Evolutionary conservation across 2,329 filamentous ascomycete species (phyloP).

Genomic region (Ophiostoma perfectum): DNA sequence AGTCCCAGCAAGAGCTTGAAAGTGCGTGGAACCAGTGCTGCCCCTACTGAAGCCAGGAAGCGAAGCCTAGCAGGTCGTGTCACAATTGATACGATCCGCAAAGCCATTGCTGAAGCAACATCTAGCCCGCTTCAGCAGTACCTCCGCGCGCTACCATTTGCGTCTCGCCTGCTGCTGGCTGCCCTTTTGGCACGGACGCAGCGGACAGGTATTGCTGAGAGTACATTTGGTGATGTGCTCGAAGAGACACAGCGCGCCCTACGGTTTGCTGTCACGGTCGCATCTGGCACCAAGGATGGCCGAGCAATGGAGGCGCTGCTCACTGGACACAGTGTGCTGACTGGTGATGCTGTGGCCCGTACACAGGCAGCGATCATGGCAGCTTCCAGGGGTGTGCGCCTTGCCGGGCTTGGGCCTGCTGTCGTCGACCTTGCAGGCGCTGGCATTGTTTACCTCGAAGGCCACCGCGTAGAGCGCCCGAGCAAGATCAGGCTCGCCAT

Average conservation of each 20-base stretch:
- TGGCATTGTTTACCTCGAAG: slow-evolving; percentile 80
- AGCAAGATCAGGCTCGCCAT: slow-evolving; percentile 82
- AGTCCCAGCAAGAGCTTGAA: slow-evolving; percentile 29
- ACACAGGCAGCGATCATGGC: slow-evolving; percentile 23
- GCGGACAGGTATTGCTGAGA: slow-evolving; percentile 79
- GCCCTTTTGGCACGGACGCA: slow-evolving; percentile 74
- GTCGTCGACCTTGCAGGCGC: slow-evolving; percentile 80
- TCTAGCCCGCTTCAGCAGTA: slow-evolving; percentile 88
- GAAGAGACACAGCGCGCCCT: slow-evolving; percentile 75
- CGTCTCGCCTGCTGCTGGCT: slow-evolving; percentile 78
- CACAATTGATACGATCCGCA: slow-evolving; percentile 87
- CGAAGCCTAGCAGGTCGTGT: slow-evolving; percentile 54
- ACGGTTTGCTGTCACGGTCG: slow-evolving; percentile 49
- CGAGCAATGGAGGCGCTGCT: slow-evolving; percentile 56
- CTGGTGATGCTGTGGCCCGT: slow-evolving; percentile 10
- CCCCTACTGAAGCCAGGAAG: slow-evolving; percentile 24
- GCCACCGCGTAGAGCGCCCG: slow-evolving; percentile 72
- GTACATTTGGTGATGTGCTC: slow-evolving; percentile 79
- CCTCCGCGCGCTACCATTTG: slow-evolving; percentile 72
- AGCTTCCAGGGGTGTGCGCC: slow-evolving; percentile 28
- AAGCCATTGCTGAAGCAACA: slow-evolving; percentile 91
- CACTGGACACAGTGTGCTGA: slow-evolving; percentile 16
- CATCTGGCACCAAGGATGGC: slow-evolving; percentile 32
- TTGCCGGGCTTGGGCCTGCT: slow-evolving; percentile 46
- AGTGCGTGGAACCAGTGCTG: background rate